A percentile compares a stretch with the other conserved stretches of the same genome.
phyloP scores from a whole-genome alignment of 2,329 filamentous ascomycete genomes.

The Monilinia fructigena region DNA sequence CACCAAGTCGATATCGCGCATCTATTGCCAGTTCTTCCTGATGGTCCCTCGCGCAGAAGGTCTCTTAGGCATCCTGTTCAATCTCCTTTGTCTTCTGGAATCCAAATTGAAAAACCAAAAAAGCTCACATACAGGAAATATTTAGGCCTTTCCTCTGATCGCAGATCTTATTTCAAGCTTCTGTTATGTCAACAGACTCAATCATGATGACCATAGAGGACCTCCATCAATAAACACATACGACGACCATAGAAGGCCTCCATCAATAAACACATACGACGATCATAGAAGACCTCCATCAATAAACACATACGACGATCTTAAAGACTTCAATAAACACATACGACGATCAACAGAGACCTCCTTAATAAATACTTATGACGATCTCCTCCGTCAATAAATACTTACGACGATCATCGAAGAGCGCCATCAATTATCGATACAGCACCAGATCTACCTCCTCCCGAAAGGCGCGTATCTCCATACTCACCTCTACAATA shows the following conservation, averaged over 20 bases:
- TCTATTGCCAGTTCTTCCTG: constrained; percentile 52
- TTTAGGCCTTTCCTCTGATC: constrained; percentile 37
- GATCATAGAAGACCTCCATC: constrained; percentile 6
- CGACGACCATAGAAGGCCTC: constrained; percentile 5
- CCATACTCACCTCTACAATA: constrained; percentile 44
- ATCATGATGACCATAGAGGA: constrained; percentile 10
- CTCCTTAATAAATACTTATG: neutral
- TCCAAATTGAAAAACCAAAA: constrained; percentile 27
- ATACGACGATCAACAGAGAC: neutral
- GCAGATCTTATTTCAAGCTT: constrained; percentile 51
- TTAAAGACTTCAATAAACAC: neutral
- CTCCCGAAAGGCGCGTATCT: constrained; percentile 63
- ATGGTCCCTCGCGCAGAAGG: constrained; percentile 49
- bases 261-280: neutral
- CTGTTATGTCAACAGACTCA: constrained; percentile 47
- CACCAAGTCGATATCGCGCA: constrained; percentile 41
- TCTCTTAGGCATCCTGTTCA: constrained; percentile 31
- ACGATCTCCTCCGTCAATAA: neutral
- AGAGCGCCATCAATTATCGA: constrained; percentile 52
- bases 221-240: constrained; percentile 15
- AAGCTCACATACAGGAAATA: constrained; percentile 35
- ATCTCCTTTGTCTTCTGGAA: constrained; percentile 42
- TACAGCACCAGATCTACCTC: constrained; percentile 60
- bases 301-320: neutral
- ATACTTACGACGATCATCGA: constrained; percentile 8